phyloP scores from a whole-genome alignment of 805 yeast species.

The Scheffersomyces spartinae region DNA sequence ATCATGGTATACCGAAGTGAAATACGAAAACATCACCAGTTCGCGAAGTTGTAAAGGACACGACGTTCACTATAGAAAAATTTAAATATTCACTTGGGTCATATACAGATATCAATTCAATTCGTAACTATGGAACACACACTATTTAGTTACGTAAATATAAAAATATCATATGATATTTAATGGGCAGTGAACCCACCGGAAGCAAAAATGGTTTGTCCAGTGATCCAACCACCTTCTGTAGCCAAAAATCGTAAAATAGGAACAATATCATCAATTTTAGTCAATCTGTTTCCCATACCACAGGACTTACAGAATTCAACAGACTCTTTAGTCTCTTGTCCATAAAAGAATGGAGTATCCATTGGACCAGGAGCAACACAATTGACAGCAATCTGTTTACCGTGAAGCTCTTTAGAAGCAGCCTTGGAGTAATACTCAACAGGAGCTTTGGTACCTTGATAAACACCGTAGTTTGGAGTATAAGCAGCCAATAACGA shows the following conservation, averaged over 20 bases:
- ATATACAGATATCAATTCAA: too few species aligned
- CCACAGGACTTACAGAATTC: conserved; percentile 45
- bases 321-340: conserved; percentile 41
- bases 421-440: conserved; percentile 41
- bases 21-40: too few species aligned
- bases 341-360: conserved; percentile 53
- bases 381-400: conserved; percentile 38
- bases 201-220: conserved; percentile 53
- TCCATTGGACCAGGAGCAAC: conserved; percentile 64
- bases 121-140: too few species aligned
- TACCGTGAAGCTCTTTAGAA: conserved; percentile 39
- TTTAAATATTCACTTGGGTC: too few species aligned
- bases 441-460: conserved; percentile 48
- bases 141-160: too few species aligned
- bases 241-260: conserved; percentile 47
- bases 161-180: too few species aligned
- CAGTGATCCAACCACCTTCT: conserved; percentile 61
- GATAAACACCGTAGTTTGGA: conserved; percentile 37
- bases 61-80: too few species aligned
- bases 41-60: too few species aligned
- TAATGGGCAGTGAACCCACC: conserved; percentile 60
- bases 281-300: conserved; percentile 39
- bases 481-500: conserved; percentile 58
- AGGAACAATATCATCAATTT: conserved; percentile 52
- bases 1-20: too few species aligned